A percentile compares a stretch with the other conserved stretches of the same genome.
These are phyloP conservation scores for Favolaschia claudopus DNA, from an alignment of 768 basidiomycete genomes.

Conservation along the genomic window DNA sequence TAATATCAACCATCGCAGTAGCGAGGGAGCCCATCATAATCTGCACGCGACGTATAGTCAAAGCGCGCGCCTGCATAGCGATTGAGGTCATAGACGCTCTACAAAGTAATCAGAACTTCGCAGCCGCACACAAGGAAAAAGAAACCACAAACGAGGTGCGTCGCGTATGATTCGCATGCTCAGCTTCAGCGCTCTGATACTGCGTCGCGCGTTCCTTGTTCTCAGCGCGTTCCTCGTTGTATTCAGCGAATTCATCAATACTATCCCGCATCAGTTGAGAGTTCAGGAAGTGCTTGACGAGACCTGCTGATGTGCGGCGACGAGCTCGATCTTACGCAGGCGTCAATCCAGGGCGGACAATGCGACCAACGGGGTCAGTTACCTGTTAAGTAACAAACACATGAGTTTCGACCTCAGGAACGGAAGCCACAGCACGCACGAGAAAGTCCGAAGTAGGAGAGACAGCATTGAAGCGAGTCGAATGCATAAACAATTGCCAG, in stretches of 20 bases:
- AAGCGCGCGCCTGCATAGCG: constrained; percentile 52
- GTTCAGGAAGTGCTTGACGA: constrained; percentile 54
- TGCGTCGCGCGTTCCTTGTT: constrained; percentile 48
- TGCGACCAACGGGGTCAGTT: constrained; percentile 68
- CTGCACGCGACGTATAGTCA: constrained; percentile 53
- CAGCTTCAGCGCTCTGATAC: constrained; percentile 56
- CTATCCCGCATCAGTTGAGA: constrained; percentile 52
- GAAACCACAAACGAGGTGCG: constrained; percentile 21
- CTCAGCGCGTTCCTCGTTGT: constrained; percentile 51
- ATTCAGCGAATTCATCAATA: constrained; percentile 52
- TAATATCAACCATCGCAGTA: constrained; percentile 42
- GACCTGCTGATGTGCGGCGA: constrained; percentile 65
- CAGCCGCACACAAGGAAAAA: too few species aligned
- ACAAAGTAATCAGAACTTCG: too few species aligned
- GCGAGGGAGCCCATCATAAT: constrained; percentile 52
- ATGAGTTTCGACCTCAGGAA: too few species aligned
- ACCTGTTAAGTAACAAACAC: too few species aligned
- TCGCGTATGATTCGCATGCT: constrained; percentile 56
- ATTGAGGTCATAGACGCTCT: constrained; percentile 55
- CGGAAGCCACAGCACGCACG: too few species aligned
- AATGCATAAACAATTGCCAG: too few species aligned
- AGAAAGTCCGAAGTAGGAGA: too few species aligned
- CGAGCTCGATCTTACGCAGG: constrained; percentile 32
- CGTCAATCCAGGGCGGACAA: constrained; percentile 50
- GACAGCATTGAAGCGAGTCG: too few species aligned